A percentile compares a stretch with the other conserved stretches of the same genome.
These are phyloP conservation scores for Aegilops tauschii DNA, from an alignment of 176 grass and related monocot species.

Conservation along the genomic window DNA sequence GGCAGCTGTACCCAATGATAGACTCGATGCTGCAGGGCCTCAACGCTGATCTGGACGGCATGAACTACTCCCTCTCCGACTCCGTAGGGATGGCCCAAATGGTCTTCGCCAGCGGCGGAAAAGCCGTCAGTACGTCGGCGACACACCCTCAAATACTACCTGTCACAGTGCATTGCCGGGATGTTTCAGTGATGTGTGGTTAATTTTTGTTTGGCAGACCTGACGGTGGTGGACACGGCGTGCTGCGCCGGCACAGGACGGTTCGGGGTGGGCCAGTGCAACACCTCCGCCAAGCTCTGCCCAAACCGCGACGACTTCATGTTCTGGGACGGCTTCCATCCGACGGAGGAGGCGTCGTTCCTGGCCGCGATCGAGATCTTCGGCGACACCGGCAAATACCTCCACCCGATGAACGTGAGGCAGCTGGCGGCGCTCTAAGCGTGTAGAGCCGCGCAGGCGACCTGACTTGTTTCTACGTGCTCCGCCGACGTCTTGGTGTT, in stretches of 20 bases:
- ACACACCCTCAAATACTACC: too few relatives aligned
- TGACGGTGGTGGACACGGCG: constrained; percentile 27
- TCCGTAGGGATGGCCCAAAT: not conserved
- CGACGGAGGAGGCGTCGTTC: constrained; percentile 31
- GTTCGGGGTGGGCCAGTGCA: not conserved
- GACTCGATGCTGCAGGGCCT: constrained; percentile 23
- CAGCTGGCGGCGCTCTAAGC: constrained; percentile 41
- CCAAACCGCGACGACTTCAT: constrained; percentile 29
- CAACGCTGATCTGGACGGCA: not conserved
- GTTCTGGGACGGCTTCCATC: constrained; percentile 78
- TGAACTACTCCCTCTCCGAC: constrained; percentile 50
- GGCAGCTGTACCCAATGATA: not conserved
- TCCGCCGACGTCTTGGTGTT: too few relatives aligned
- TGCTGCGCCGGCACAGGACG: constrained; percentile 35
- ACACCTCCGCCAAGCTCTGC: constrained; percentile 22
- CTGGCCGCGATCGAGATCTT: constrained; percentile 29
- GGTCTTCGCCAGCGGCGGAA: not conserved
- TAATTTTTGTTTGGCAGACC: not conserved
- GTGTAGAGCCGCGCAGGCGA: not conserved
- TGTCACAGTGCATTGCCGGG: too few relatives aligned
- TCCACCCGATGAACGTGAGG: constrained; percentile 60
- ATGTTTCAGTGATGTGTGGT: too few relatives aligned
- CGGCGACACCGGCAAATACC: constrained; percentile 20
- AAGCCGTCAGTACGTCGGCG: not conserved
- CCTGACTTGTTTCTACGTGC: too few relatives aligned